phyloP scores from a whole-genome alignment of 129 eudicot genomes.

The Centella asiatica region DNA sequence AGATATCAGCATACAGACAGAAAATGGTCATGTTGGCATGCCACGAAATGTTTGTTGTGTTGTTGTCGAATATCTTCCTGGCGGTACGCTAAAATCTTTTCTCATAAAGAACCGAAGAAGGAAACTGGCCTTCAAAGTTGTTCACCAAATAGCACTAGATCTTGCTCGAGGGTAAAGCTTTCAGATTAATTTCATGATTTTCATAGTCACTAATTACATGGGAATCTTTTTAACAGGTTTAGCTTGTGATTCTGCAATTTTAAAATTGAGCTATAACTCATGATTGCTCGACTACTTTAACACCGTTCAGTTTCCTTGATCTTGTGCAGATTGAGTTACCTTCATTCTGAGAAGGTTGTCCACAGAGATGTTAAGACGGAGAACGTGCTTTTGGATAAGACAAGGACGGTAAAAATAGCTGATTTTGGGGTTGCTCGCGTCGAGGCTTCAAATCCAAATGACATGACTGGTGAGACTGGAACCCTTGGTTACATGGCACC shows the following conservation, averaged over 20 bases:
- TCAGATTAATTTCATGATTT: neutral
- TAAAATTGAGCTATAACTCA: neutral
- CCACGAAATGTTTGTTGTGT: slow-evolving; percentile 77
- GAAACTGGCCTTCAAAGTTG: slow-evolving; percentile 85
- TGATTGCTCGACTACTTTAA: neutral
- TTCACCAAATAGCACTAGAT: slow-evolving; percentile 75
- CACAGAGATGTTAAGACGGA: slow-evolving; percentile 74
- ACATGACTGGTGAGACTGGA: slow-evolving; percentile 77
- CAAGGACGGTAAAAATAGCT: slow-evolving; percentile 52
- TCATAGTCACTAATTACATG: neutral
- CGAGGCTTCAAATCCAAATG: slow-evolving; percentile 67
- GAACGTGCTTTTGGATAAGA: slow-evolving; percentile 67
- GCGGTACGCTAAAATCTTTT: slow-evolving; percentile 76
- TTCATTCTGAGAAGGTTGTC: slow-evolving; percentile 61
- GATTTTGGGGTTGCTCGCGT: slow-evolving; percentile 70
- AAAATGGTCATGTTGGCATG: slow-evolving; percentile 63
- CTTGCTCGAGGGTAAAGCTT: slow-evolving; percentile 71
- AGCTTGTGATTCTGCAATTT: neutral
- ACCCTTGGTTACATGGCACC: slow-evolving; percentile 82
- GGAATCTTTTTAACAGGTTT: neutral
- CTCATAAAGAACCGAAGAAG: slow-evolving; percentile 69
- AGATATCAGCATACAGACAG: slow-evolving; percentile 68
- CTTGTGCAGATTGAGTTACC: slow-evolving; percentile 51
- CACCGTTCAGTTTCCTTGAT: neutral
- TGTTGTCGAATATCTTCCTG: slow-evolving; percentile 83